Evolutionary conservation across 805 yeast species (phyloP), one percentile per base, ranked within the genome.

Genomic region (Zygoascus bituminiphila): DNA sequence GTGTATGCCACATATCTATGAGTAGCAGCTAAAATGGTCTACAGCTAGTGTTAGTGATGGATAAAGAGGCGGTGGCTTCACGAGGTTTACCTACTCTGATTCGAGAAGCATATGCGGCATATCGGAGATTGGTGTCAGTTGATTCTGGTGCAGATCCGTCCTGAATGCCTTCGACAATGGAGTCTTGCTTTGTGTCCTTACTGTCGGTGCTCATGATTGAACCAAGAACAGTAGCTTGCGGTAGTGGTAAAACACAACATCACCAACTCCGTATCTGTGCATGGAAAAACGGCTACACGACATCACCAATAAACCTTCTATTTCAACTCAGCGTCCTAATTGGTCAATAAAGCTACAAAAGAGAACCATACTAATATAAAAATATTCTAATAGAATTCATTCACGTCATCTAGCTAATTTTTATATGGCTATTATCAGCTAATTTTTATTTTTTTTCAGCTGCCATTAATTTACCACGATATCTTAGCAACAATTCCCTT

Each of bases 1-100:
- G 94, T 84, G 65, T 86, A 85, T 1, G 95, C 95, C 22, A 85
- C 86, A 59, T 85, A 86, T 57, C 94, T 68, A 61, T 83, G 91
- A 14, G 89, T 77, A 5, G 93, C 87, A 45, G 73, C 56, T 43
- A 84, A 69, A 51, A 85, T 80, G 7, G 88, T 83, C 62, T 63
- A n/a, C 7, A 10, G 10, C 9, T 20, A 19, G 4, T 2, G 22
- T 19, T 23, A 15, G 10, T 49, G 40, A 17, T n/a, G 17, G n/a
- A n/a, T n/a, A n/a, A n/a, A n/a, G n/a, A n/a, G n/a, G n/a, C 14
- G 14, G 9, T 20, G 42, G 33, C 17, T 19, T 15, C 9, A 10
- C 7, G 5, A 3, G 24, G 6, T 15, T 22, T 31, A 51, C 63
- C 26, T 50, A 60, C 65, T 62, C 88, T 70, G 42, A 83, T 60